Evolutionary conservation across 2,329 filamentous ascomycete genomes (phyloP), one percentile per base, ranked within the genome.

Genomic region (Curvularia hawaiiensis): DNA sequence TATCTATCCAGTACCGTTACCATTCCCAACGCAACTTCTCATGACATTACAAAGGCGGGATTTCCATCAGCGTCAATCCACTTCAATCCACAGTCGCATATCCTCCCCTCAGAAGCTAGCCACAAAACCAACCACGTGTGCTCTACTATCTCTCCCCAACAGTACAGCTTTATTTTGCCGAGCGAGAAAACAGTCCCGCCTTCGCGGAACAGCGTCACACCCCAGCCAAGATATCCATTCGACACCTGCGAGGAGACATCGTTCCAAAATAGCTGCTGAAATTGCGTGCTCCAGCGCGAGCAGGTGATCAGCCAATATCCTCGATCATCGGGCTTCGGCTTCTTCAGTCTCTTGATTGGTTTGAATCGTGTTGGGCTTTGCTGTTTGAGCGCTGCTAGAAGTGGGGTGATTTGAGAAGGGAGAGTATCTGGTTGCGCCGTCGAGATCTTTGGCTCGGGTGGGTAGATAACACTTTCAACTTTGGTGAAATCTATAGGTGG

Each of bases 81-180:
- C 47, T 78, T 78, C 14, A 85, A 79, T 0, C 83, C 83, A 9
- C 83, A 83, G 7, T 78, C 79, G 57, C 84, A 82, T 16, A 93
- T 75, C 59, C 82, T 81, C 31, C 88, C 82, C 54, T 85, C 81
- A 65, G 88, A 94, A 0, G 87, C 89, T 14, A 92, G 76, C 70
- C 90, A 94, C 0, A 96, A 75, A 39, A 93, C 73, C 4, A 95
- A 76, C 73, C 92, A 96, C 33, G 91, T 82, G 67, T 96, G 88
- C 52, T 86, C 83, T 0, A 86, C 85, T 0, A 91, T 79, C 60
- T 88, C 84, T 0, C 90, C 92, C 88, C 90, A 97, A 69, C 90
- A 91, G 71, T 90, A 95, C 1, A 94, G 74, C 33, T 86, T 83
- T 2, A 96, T 72, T 1, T 63, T 74, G 55, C 80, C 77, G 11